Conservation (phyloP, 495 filamentous ascomycete genomes). For the Chaetomium cochliodes region DNA sequence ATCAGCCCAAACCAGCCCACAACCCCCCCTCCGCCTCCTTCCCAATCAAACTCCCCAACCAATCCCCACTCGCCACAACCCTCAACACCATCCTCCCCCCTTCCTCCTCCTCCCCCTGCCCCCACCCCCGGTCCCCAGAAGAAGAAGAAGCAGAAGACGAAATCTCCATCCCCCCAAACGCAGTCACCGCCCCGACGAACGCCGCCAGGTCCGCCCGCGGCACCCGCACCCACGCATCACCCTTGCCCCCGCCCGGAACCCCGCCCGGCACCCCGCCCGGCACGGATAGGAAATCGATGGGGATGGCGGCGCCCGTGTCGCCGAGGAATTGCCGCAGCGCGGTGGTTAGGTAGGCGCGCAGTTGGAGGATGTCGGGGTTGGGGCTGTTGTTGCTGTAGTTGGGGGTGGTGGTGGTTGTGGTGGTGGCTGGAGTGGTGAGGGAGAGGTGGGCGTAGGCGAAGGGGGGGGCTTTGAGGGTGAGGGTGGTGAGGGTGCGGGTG, state of each 20-base stretch:
- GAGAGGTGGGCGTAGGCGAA: constrained; percentile 47
- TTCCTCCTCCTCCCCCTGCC: constrained; percentile 19
- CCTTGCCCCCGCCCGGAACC: constrained; percentile 32
- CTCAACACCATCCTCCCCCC: constrained; percentile 35
- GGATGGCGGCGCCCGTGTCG: constrained; percentile 68
- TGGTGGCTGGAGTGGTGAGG: constrained; percentile 21
- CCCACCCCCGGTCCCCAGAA: background rate
- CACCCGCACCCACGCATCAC: constrained; percentile 70
- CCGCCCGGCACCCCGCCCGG: too few species aligned
- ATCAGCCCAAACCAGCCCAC: constrained; percentile 29
- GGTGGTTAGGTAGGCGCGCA: constrained; percentile 66
- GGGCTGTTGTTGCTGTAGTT: background rate
- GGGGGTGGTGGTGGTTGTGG: constrained; percentile 20
- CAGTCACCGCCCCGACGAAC: constrained; percentile 62
- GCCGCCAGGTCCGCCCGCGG: constrained; percentile 62
- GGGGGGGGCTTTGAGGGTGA: constrained; percentile 39
- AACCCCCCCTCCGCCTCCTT: constrained; percentile 38
- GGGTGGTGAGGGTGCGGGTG: constrained; percentile 35
- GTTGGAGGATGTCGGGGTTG: constrained; percentile 64
- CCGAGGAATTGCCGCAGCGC: constrained; percentile 81
- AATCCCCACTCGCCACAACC: constrained; percentile 46
- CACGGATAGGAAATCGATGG: constrained; percentile 75
- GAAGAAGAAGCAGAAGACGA: too few species aligned
- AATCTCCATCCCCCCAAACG: constrained; percentile 55
- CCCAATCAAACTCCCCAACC: constrained; percentile 46